Evolutionary conservation across 192 early-diverging fungal species (phyloP).

Genomic region (Allomyces javanicus): DNA sequence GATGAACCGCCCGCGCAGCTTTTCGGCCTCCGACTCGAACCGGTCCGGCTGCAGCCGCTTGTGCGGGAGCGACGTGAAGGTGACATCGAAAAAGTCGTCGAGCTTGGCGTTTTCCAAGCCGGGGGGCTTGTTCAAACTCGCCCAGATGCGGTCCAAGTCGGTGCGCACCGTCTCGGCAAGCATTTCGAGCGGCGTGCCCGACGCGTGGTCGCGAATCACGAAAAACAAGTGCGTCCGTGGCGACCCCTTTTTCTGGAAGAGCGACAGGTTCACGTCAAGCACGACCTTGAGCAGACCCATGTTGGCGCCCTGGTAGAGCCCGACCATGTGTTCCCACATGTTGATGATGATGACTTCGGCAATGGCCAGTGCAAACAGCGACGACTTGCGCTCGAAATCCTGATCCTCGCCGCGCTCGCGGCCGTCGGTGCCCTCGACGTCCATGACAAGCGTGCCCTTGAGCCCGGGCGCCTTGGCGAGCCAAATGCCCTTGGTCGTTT

Average conservation of each 20-base stretch:
- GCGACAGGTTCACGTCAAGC: conserved; percentile 93
- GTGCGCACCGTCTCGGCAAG: conserved; percentile 52
- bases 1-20: conserved; percentile 54
- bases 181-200: conserved; percentile 61
- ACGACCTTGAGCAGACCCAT: conserved; percentile 97
- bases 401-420: conserved; percentile 96
- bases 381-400: conserved; percentile 97
- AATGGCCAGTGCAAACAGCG: conserved; percentile 88
- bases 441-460: conserved; percentile 73
- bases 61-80: conserved; percentile 76
- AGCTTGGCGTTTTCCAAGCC: conserved; percentile 56
- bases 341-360: conserved; percentile 91
- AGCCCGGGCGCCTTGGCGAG: conserved; percentile 52
- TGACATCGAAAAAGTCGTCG: conserved; percentile 78
- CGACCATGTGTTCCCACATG: conserved; percentile 95
- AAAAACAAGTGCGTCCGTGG: conserved; percentile 86
- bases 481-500: conserved; percentile 99
- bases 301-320: conserved; percentile 96
- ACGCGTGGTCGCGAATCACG: conserved; percentile 90
- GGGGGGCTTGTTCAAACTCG: conserved; percentile 64
- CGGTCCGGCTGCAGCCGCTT: conserved; percentile 64
- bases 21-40: conserved; percentile 50
- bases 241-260: conserved; percentile 66
- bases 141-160: conserved; percentile 87
- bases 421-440: conserved; percentile 98